Percentiles rank a stretch among this genome's conserved stretches.
Conservation (phyloP, 768 basidiomycete genomes). For the Suillus subaureus region DNA sequence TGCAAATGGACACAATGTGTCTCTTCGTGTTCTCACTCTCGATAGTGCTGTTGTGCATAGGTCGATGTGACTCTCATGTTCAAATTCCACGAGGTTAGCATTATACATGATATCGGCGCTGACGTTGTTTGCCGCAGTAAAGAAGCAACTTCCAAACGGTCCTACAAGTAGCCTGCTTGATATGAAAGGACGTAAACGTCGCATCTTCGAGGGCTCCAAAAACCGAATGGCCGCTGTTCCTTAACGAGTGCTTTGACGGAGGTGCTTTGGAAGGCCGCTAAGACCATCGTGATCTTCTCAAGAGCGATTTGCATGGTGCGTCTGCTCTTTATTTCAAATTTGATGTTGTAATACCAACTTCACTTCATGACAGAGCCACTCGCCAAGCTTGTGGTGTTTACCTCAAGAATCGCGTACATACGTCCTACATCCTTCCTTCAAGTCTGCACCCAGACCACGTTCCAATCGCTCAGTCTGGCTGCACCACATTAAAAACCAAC, state of each 20-base stretch:
- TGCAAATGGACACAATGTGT: no score
- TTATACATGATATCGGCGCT: constrained; percentile 91
- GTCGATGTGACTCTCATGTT: constrained; percentile 67
- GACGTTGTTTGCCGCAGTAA: constrained; percentile 80
- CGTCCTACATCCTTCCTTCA: no score
- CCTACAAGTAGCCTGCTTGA: constrained; percentile 72
- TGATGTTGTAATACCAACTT: no score
- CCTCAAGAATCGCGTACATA: no score
- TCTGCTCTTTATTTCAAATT: no score
- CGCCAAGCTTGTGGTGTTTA: no score
- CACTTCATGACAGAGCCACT: no score
- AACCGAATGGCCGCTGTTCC: constrained; percentile 82
- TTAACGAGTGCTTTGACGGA: constrained; percentile 72
- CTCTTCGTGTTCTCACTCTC: no score
- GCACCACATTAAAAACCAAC: no score
- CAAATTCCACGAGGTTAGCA: constrained; percentile 59
- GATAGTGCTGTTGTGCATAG: constrained; percentile 44
- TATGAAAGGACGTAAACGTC: constrained; percentile 87
- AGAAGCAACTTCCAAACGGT: constrained; percentile 75
- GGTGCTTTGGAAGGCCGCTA: constrained; percentile 68
- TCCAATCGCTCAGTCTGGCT: no score
- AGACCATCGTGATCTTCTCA: constrained; percentile 71
- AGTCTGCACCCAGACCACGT: no score
- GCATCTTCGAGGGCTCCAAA: constrained; percentile 87
- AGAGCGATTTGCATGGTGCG: constrained; percentile 76